Percentiles rank a stretch among this genome's conserved stretches.
phyloP scores from a whole-genome alignment of 169 alveolate genomes.

The Eimeria maxima region DNA sequence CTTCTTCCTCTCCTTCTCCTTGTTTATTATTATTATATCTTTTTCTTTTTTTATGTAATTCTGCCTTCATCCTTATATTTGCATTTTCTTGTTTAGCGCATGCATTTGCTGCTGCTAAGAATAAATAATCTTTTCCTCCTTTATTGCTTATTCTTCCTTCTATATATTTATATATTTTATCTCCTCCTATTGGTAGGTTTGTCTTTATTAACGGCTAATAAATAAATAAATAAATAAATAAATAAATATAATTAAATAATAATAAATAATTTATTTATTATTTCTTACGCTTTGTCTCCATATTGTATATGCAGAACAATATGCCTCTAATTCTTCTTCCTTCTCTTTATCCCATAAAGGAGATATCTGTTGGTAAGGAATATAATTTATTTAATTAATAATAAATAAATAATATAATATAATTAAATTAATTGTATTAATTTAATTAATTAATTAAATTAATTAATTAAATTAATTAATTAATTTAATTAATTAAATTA shows the following conservation, averaged over 20 bases:
- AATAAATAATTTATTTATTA: neutral
- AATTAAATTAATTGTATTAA: neutral
- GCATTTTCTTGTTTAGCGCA: neutral
- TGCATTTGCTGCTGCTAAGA: neutral
- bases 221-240: too few relatives aligned
- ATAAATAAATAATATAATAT: neutral
- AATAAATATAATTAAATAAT: neutral
- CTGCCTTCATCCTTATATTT: neutral
- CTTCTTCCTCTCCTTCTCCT: neutral
- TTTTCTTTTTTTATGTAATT: neutral
- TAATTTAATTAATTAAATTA: neutral
- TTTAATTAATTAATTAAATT: neutral
- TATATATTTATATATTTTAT: neutral
- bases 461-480: neutral
- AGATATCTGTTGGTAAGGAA: conserved; percentile 9
- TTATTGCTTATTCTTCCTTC: neutral
- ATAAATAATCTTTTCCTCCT: too few relatives aligned
- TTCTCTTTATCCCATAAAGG: conserved; percentile 12
- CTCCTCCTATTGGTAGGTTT: neutral
- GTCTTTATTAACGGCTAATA: neutral
- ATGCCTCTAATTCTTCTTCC: conserved; percentile 17
- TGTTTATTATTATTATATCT: too few relatives aligned
- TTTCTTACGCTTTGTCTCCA: neutral
- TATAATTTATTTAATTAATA: neutral
- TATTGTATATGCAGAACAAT: neutral